Percentiles rank a stretch among this genome's conserved stretches.
These are phyloP conservation scores for Penicillium macrosclerotiorum DNA, from an alignment of 495 filamentous ascomycete species.

Conservation along the genomic window DNA sequence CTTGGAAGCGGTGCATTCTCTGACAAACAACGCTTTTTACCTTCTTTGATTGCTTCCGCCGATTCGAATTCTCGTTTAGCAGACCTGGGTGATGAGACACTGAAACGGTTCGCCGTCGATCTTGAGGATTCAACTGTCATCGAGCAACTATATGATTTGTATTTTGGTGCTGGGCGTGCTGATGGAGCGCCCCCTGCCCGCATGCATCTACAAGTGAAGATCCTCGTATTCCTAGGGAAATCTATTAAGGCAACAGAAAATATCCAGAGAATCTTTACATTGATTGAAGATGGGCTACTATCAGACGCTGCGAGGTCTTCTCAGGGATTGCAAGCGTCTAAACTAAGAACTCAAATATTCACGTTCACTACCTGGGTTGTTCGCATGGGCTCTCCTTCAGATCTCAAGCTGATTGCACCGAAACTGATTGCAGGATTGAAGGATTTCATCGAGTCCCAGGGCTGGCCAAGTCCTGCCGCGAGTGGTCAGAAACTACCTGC, in stretches of 20 bases:
- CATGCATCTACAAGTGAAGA: slow-evolving; percentile 68
- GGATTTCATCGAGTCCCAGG: slow-evolving; percentile 74
- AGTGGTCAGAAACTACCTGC: slow-evolving; percentile 45
- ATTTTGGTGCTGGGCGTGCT: slow-evolving; percentile 51
- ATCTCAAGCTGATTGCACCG: slow-evolving; percentile 62
- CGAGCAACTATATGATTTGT: slow-evolving; percentile 62
- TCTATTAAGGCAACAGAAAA: slow-evolving; percentile 67
- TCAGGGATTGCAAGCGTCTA: slow-evolving; percentile 66
- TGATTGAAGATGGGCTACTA: slow-evolving; percentile 66
- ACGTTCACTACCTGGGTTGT: slow-evolving; percentile 86
- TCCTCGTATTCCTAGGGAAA: slow-evolving; percentile 72
- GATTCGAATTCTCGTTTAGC: slow-evolving; percentile 80
- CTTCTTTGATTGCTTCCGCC: slow-evolving; percentile 75
- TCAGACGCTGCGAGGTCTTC: slow-evolving; percentile 45
- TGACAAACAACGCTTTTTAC: slow-evolving; percentile 76
- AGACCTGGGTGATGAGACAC: slow-evolving; percentile 74
- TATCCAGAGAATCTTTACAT: slow-evolving; percentile 58
- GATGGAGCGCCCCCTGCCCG: slow-evolving; percentile 55
- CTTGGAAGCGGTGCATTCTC: slow-evolving; percentile 81
- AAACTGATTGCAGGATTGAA: slow-evolving; percentile 68
- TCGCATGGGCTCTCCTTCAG: slow-evolving; percentile 60
- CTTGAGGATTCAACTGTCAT: slow-evolving; percentile 70
- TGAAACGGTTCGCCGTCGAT: slow-evolving; percentile 67
- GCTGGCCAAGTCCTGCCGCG: slow-evolving; percentile 68
- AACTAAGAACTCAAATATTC: slow-evolving; percentile 80